Evolutionary conservation across 495 filamentous ascomycete species (phyloP), one percentile per base, ranked within the genome.

Genomic region (Cladorrhinum samala): DNA sequence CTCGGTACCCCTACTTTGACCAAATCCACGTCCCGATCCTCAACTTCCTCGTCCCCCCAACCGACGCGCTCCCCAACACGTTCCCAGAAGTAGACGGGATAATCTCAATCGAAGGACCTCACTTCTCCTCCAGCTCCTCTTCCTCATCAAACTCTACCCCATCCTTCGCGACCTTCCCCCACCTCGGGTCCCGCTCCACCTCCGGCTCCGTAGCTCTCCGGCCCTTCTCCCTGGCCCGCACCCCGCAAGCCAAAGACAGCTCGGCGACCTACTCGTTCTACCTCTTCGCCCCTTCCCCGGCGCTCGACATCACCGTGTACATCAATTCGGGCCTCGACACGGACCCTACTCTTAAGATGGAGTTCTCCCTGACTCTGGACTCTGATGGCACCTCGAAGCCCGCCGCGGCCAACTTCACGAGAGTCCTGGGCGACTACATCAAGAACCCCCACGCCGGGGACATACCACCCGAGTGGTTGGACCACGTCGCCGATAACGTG

Each of bases 91-190:
- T 77, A 43, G 71, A 23, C 9, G 45, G 70, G 14, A 63, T 71
- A 44, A 59, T 86, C 47, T 72, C 78, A 30, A 80, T 84, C 48
- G 81, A 83, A 61, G 70, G 69, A 3, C 75, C 75, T 33, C 79
- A 84, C 55, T 73, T 71, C 24, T 2, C 42, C 3, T 21, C 18
- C 56, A 46, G 59, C 37, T 36, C 36, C 1, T 50, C 46, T n/a
- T 36, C 21, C 60, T 68, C 13, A 66, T 70, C 48, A 44, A 24
- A 8, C 6, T 18, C 14, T 38, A 58, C 65, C 0, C 57, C 62
- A 2, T 59, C 54, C 25, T 66, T 68, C 33, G 49, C 60, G 9
- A 56, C 60, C 1, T 63, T 61, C 37, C 77, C 77, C 51, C 52
- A 68, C 23, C 70, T 74, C 14, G 73, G 81, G 45, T 66, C 73